Percentiles rank a stretch among this genome's conserved stretches.
Evolutionary conservation across 495 filamentous ascomycete species (phyloP).

Genomic region (Xylaria venustula): DNA sequence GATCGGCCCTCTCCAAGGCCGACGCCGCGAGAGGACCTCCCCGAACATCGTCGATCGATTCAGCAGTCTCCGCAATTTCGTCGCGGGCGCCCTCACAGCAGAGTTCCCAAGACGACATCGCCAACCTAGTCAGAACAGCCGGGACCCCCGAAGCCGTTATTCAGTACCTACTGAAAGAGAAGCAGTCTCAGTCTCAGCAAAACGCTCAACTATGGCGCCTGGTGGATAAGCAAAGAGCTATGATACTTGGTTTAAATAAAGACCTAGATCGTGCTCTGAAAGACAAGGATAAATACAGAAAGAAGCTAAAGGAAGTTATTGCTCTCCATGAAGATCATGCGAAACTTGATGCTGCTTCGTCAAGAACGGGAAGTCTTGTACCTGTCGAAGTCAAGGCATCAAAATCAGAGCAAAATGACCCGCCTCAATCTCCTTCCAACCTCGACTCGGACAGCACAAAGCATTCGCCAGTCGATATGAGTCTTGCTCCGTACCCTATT

Average conservation of each 20-base stretch:
- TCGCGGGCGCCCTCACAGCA: slow-evolving; percentile 64
- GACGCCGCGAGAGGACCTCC: slow-evolving; percentile 40
- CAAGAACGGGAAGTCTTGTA: slow-evolving; percentile 13
- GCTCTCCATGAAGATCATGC: slow-evolving; percentile 30
- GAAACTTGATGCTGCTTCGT: slow-evolving; percentile 13
- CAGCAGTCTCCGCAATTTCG: slow-evolving; percentile 83
- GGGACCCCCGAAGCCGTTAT: slow-evolving; percentile 90
- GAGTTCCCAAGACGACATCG: slow-evolving; percentile 68
- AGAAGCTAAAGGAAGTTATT: slow-evolving; percentile 76
- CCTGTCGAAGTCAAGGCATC: slow-evolving; percentile 21
- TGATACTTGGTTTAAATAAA: slow-evolving; percentile 92
- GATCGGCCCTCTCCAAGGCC: slow-evolving; percentile 16
- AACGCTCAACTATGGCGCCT: slow-evolving; percentile 93
- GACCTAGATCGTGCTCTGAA: slow-evolving; percentile 89
- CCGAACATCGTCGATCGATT: slow-evolving; percentile 92
- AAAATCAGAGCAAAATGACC: slow-evolving; percentile 34
- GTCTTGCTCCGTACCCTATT: slow-evolving; percentile 56
- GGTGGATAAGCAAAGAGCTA: slow-evolving; percentile 91
- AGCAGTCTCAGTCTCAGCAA: slow-evolving; percentile 80
- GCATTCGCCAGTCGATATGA: slow-evolving; percentile 51
- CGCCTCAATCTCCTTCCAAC: slow-evolving; percentile 42
- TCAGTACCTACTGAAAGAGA: slow-evolving; percentile 84
- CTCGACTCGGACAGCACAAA: slow-evolving; percentile 42
- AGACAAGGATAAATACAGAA: slow-evolving; percentile 91
- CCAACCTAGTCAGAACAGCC: slow-evolving; percentile 72